Evolutionary conservation across 2,329 filamentous ascomycete genomes (phyloP), one percentile per base, ranked within the genome.

Genomic region (Grosmannia huntii): DNA sequence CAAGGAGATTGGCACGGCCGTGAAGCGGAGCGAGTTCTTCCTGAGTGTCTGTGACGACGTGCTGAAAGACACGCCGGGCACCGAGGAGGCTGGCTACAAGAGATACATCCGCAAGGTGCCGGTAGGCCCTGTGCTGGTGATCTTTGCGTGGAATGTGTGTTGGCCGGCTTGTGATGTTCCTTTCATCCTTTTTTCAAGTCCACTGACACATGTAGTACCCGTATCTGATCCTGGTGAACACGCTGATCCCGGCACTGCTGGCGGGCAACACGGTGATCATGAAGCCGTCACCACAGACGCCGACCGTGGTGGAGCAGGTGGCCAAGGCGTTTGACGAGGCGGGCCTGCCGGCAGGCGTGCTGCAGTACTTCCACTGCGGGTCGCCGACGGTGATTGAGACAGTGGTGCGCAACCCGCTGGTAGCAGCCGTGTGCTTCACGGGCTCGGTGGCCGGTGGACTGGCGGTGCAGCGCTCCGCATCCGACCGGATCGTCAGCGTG

Each of bases 131-230:
- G 87, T 94, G 19, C 78, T 97, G 60, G 80, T 96, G 63, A 83
- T 97, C 61, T 96, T 96, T 72, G 87, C 92, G 0, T 97, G 92
- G 92, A 97, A 97, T 74, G 90, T 94, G 73, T 74, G 89, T 71
- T 10, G 2, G n/a, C 23, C 9, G 21, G 21, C 46, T 48, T 38
- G n/a, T n/a, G n/a, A n/a, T n/a, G n/a, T n/a, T n/a, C n/a, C 5
- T 9, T 27, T 28, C 36, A 21, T 12, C 6, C 11, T 16, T 33
- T 9, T 16, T 33, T 9, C 6, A 31, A 16, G 33, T 28, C 5
- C 23, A 23, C 53, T 11, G 44, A 38, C 21, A 27, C 11, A 48
- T 11, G 14, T 65, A 95, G 90, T 97, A 97, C 68, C 92, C 92
- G 27, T 97, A 96, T 71, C 77, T 97, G 54, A 95, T 91, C 64